These are phyloP conservation scores for Trypanosomatidae sp. DNA, from an alignment of 208 protist species.

Conservation along the genomic window DNA sequence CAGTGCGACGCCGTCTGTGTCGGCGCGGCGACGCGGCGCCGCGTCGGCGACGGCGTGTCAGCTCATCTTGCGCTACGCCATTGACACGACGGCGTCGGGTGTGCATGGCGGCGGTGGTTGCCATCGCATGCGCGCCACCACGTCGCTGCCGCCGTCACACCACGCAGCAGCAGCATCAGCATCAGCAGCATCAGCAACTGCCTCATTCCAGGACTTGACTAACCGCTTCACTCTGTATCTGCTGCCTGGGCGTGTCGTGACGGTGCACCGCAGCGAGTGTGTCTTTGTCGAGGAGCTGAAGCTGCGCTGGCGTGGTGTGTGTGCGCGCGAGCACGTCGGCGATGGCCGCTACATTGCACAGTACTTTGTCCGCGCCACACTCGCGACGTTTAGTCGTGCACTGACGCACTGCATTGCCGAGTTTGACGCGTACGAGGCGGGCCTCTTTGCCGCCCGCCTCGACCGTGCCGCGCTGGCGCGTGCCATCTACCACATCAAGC, in stretches of 20 bases:
- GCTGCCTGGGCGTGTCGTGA: slow-evolving; percentile 18
- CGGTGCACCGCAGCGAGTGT: slow-evolving; percentile 60
- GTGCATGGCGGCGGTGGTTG: background rate
- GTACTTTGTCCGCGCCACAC: slow-evolving; percentile 52
- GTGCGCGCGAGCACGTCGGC: background rate
- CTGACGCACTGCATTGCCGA: slow-evolving; percentile 51
- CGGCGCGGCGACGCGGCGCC: no score
- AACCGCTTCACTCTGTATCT: slow-evolving; percentile 63
- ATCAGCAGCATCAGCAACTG: no score
- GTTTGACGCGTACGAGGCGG: slow-evolving; percentile 63
- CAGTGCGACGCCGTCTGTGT: no score
- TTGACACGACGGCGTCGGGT: slow-evolving; percentile 11
- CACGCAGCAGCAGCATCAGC: no score
- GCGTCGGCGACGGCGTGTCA: slow-evolving; percentile 31
- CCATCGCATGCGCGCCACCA: no score
- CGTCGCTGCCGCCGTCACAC: no score
- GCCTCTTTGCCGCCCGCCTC: slow-evolving; percentile 28
- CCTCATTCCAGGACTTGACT: slow-evolving; percentile 54
- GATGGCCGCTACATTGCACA: slow-evolving; percentile 19
- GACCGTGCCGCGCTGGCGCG: slow-evolving; percentile 40
- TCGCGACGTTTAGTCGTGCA: slow-evolving; percentile 40
- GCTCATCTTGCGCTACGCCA: slow-evolving; percentile 57
- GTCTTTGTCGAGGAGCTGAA: slow-evolving; percentile 51
- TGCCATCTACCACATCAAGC: slow-evolving; percentile 75
- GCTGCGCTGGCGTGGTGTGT: slow-evolving; percentile 19